Percentiles rank a stretch among this genome's conserved stretches.
These are phyloP conservation scores for Aaosphaeria pasadenensis DNA, from an alignment of 2,329 filamentous ascomycete species.

Conservation along the genomic window DNA sequence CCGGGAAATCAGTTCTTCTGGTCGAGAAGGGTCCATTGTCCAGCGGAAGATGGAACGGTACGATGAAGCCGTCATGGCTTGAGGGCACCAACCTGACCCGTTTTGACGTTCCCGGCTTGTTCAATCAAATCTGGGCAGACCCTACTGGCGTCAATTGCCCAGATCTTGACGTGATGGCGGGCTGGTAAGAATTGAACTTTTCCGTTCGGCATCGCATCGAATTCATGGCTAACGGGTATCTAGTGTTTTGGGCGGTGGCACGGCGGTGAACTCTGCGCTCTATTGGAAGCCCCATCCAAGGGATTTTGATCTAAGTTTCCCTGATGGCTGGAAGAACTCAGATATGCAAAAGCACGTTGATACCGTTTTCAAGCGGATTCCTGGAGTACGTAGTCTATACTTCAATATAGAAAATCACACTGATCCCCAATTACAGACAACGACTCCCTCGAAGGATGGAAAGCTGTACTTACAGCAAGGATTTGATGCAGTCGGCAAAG, in stretches of 20 bases:
- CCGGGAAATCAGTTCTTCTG: constrained; percentile 61
- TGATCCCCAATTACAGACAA: constrained; percentile 47
- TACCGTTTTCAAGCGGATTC: constrained; percentile 63
- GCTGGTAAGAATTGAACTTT: constrained; percentile 42
- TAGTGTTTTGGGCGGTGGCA: constrained; percentile 60
- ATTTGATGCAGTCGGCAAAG: constrained; percentile 58
- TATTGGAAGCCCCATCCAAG: constrained; percentile 62
- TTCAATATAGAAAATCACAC: neutral
- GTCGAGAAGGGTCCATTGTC: constrained; percentile 46
- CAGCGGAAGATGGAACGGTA: constrained; percentile 60
- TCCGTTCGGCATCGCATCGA: neutral
- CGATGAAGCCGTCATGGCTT: constrained; percentile 58
- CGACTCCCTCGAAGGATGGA: constrained; percentile 61
- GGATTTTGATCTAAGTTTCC: constrained; percentile 71
- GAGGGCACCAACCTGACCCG: constrained; percentile 61
- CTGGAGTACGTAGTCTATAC: constrained; percentile 25
- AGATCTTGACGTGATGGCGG: constrained; percentile 67
- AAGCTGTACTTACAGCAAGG: constrained; percentile 62
- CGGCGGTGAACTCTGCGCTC: constrained; percentile 63
- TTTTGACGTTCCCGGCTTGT: constrained; percentile 67
- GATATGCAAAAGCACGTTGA: constrained; percentile 58
- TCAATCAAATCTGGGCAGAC: constrained; percentile 64
- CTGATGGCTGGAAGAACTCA: constrained; percentile 62
- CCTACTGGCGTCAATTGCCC: constrained; percentile 60
- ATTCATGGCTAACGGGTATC: neutral